Percentiles rank a stretch among this genome's conserved stretches.
These are phyloP conservation scores for Chaetomium olivaceum DNA, from an alignment of 2,329 filamentous ascomycete genomes.

Conservation along the genomic window DNA sequence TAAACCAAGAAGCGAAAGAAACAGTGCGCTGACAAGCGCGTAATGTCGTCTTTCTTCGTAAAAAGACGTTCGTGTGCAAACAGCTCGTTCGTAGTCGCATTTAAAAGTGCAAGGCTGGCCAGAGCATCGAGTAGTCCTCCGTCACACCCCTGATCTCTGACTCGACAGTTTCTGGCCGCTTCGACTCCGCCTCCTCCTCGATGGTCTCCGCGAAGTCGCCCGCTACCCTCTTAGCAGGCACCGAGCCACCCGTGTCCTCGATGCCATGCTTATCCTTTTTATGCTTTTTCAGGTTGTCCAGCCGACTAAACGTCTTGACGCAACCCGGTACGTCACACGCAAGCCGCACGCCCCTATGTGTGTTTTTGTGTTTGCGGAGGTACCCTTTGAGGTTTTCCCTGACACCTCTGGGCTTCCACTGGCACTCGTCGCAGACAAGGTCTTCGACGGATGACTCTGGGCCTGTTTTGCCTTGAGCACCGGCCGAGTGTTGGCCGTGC, in stretches of 20 bases:
- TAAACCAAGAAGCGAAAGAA: neutral
- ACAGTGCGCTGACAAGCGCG: slow-evolving; percentile 2
- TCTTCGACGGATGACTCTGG: slow-evolving; percentile 30
- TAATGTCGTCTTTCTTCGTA: neutral
- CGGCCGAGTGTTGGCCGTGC: slow-evolving; percentile 16
- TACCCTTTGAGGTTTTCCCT: slow-evolving; percentile 37
- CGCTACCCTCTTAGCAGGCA: slow-evolving; percentile 25
- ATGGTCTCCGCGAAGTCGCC: slow-evolving; percentile 23
- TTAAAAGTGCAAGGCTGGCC: slow-evolving; percentile 34
- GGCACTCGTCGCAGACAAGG: slow-evolving; percentile 36
- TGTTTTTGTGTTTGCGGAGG: slow-evolving; percentile 39
- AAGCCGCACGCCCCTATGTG: slow-evolving; percentile 35
- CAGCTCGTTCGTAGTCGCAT: neutral
- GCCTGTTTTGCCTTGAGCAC: slow-evolving; percentile 6
- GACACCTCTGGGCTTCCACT: slow-evolving; percentile 37
- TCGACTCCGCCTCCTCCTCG: slow-evolving; percentile 21
- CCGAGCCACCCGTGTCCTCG: slow-evolving; percentile 28
- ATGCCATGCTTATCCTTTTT: slow-evolving; percentile 37
- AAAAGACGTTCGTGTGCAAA: neutral
- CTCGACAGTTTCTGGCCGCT: slow-evolving; percentile 25
- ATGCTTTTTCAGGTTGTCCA: slow-evolving; percentile 38
- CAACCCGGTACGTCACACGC: slow-evolving; percentile 35
- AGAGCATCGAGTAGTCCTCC: slow-evolving; percentile 34
- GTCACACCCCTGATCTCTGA: slow-evolving; percentile 26
- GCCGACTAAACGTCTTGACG: slow-evolving; percentile 36